Conservation (phyloP, 495 filamentous ascomycete genomes). For the Xylaria scruposa region DNA sequence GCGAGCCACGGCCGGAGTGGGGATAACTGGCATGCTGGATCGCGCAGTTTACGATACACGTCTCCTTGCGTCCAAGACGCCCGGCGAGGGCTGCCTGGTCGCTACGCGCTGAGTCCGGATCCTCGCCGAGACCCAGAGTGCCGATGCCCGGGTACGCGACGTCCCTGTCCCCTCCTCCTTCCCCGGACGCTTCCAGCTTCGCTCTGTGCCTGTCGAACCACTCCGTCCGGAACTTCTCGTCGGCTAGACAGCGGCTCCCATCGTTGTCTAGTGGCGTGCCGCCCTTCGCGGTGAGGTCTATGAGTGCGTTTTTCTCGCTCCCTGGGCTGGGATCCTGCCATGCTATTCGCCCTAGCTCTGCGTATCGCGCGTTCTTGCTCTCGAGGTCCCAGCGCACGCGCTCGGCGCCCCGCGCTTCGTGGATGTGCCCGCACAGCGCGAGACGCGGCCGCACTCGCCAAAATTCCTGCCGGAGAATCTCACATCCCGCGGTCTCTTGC, state of each 20-base stretch:
- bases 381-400: slow-evolving; percentile 62
- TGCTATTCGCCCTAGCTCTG: slow-evolving; percentile 32
- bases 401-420: slow-evolving; percentile 67
- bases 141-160: slow-evolving; percentile 36
- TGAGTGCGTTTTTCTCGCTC: slow-evolving; percentile 51
- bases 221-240: slow-evolving; percentile 7
- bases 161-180: neutral
- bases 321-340: slow-evolving; percentile 51
- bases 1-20: slow-evolving; percentile 57
- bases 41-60: slow-evolving; percentile 78
- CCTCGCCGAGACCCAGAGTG: slow-evolving; percentile 46
- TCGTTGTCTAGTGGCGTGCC: slow-evolving; percentile 46
- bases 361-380: slow-evolving; percentile 33
- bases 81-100: slow-evolving; percentile 51
- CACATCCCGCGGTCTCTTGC: slow-evolving; percentile 63
- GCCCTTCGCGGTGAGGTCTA: slow-evolving; percentile 48
- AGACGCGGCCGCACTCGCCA: slow-evolving; percentile 80
- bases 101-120: slow-evolving; percentile 44
- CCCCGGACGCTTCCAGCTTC: neutral
- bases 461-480: slow-evolving; percentile 69
- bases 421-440: slow-evolving; percentile 91
- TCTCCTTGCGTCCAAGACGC: slow-evolving; percentile 65
- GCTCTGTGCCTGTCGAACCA: neutral
- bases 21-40: slow-evolving; percentile 73
- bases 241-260: slow-evolving; percentile 27